Conservation (phyloP, 371 early-diverging fungal genomes). For the Synchytrium microbalum region DNA sequence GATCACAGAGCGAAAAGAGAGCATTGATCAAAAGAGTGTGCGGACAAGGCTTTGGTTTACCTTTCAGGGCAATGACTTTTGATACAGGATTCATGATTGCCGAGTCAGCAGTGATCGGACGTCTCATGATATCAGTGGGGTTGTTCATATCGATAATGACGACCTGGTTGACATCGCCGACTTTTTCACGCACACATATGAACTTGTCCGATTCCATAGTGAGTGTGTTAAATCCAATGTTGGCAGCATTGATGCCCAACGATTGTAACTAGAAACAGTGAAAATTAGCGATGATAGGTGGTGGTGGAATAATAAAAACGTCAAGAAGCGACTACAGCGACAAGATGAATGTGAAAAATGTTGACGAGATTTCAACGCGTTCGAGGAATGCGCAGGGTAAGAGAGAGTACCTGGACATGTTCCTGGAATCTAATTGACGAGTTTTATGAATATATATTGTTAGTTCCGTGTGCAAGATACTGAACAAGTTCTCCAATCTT, state of each 20-base stretch:
- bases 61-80: conserved; percentile 92
- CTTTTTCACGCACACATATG: conserved; percentile 92
- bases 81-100: conserved; percentile 94
- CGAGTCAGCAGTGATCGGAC: conserved; percentile 95
- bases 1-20: too few relatives aligned
- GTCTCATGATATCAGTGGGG: conserved; percentile 68
- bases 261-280: conserved; percentile 61
- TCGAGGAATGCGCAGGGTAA: neutral
- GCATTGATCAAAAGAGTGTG: too few relatives aligned
- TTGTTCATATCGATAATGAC: conserved; percentile 89
- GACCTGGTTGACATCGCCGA: conserved; percentile 78
- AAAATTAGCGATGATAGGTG: neutral
- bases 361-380: neutral
- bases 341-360: neutral
- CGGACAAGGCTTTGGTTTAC: too few relatives aligned
- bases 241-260: conserved; percentile 83
- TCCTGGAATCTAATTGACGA: conserved; percentile 62
- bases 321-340: neutral
- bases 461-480: neutral
- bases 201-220: conserved; percentile 97
- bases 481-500: neutral
- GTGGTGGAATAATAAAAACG: neutral
- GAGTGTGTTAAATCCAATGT: conserved; percentile 91
- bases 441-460: neutral
- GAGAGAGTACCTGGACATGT: conserved; percentile 77